These are phyloP conservation scores for Lecanicillium sp. DNA, from an alignment of 2,329 filamentous ascomycete genomes.

Conservation along the genomic window DNA sequence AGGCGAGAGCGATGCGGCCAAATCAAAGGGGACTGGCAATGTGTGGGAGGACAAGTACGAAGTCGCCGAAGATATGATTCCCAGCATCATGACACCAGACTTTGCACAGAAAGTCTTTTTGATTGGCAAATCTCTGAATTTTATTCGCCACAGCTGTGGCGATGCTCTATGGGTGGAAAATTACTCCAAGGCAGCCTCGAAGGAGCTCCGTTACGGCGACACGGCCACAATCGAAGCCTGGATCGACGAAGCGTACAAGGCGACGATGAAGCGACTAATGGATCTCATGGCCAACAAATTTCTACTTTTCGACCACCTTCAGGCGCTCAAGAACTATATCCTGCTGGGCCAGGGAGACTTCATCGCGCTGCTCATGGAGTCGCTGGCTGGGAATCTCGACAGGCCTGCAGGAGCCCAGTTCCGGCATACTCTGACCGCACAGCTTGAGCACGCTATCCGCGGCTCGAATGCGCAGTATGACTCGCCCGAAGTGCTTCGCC, in stretches of 20 bases:
- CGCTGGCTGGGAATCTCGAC: slow-evolving; percentile 84
- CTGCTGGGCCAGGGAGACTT: slow-evolving; percentile 95
- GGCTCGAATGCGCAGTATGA: slow-evolving; percentile 97
- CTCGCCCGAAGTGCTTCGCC: slow-evolving; percentile 79
- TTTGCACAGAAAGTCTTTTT: slow-evolving; percentile 96
- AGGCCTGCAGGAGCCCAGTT: slow-evolving; percentile 96
- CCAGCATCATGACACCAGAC: slow-evolving; percentile 85
- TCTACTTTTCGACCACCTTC: slow-evolving; percentile 85
- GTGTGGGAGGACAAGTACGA: slow-evolving; percentile 99
- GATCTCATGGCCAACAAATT: slow-evolving; percentile 94
- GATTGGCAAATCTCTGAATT: slow-evolving; percentile 96
- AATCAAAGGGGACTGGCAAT: slow-evolving; percentile 65
- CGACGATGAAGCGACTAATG: slow-evolving; percentile 92
- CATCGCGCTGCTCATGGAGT: slow-evolving; percentile 95
- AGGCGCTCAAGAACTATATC: slow-evolving; percentile 89
- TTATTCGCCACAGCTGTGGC: slow-evolving; percentile 91
- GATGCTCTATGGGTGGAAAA: slow-evolving; percentile 93
- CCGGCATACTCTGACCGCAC: slow-evolving; percentile 92
- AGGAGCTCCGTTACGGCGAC: slow-evolving; percentile 87
- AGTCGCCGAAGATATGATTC: slow-evolving; percentile 77
- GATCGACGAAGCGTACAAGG: slow-evolving; percentile 96
- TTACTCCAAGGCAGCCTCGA: slow-evolving; percentile 89
- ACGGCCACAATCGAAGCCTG: slow-evolving; percentile 85
- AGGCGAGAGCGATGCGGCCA: slow-evolving; percentile 39
- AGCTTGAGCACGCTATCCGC: slow-evolving; percentile 93